Evolutionary conservation across 139 green algal genomes (phyloP), one percentile per base, ranked within the genome.

Genomic region (Zygnema cylindricum): DNA sequence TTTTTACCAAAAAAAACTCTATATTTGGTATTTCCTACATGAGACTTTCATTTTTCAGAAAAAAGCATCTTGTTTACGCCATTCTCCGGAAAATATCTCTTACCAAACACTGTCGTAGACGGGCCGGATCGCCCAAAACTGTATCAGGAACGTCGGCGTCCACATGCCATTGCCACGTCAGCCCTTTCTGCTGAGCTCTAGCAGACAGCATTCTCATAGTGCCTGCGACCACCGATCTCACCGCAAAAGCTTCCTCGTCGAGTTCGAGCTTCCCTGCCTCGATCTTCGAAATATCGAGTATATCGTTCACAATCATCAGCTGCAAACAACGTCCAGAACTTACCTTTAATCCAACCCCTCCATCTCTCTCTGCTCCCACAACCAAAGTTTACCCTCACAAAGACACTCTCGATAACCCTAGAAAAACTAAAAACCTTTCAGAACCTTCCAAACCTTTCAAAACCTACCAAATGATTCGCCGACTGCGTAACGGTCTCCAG

Each of bases 231-330:
- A 88, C 57, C 11, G 38, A 76, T 35, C 77, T 35, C 77, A 90
- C n/a, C 57, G 85, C 55, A 25, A 90, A 90, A n/a, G 38, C 30
- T 39, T 33, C 77, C 3, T 36, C 11, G 32, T 63, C 81, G 32
- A 90, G 77, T 0, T 42, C 81, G 38, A 94, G 77, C 32, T 63
- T 69, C 63, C 92, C 89, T 25, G 88, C 69, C 83, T 93, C 91
- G 33, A 93, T 93, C 54, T 93, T 91, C 33, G 76, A 92, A 43
- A 94, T 95, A 86, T 94, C 92, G 30, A 94, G 82, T 41, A 94
- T 85, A 84, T 94, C 92, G 43, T 92, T 90, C 89, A 94, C 87
- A 63, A 94, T 86, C 78, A 83, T 90, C 54, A 94, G 90, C 71
- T 95, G 93, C 33, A 22, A 2, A 25, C 0, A 21, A 1, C 49